Evolutionary conservation across 1,284 basidiomycete genomes (phyloP), one percentile per base, ranked within the genome.

Genomic region (Erythrobasidium hasegawianum): DNA sequence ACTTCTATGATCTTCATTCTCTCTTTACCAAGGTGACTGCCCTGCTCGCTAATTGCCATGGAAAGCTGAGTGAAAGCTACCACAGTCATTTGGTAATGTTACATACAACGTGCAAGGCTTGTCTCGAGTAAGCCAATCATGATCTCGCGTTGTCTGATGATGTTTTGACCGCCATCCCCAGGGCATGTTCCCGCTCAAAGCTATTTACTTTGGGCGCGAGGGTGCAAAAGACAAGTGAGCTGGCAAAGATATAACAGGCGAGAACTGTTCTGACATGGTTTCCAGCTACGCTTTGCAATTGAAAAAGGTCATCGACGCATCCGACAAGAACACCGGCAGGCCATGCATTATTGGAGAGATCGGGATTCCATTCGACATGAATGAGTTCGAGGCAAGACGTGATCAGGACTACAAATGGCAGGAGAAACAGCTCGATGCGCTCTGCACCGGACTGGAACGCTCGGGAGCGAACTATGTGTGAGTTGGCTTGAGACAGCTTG

Each of bases 331-430:
- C 2, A 80, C 95, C 0, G 89, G 88, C 26, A 83, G 79, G 11
- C 92, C 92, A 9, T 83, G 90, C 39, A 78, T 95, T 8, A 84
- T 97, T 69, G 92, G 92, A 26, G 93, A 97, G 77, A 89, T 87
- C 70, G 93, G 93, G 38, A 82, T 95, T 41, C 92, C 92, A 0
- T 93, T 96, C 86, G 92, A 97, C 73, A 83, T 95, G 81, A 95
- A 96, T 76, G 78, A 84, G 43, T 83, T 84, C 65, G 82, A 84
- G 71, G 89, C 88, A 0, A 88, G 94, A 74, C 72, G 76, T 53
- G 83, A 84, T 0, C 87, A 87, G 27, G 82, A 91, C 74, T 97
- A 87, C 78, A 50, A 58, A 1, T 75, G 74, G 71, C 79, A 80
- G 60, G 70, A 72, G 33, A 67, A 74, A n/a, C 71, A 78, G 59